Percentiles rank a stretch among this genome's conserved stretches.
Conservation (phyloP, 768 basidiomycete genomes). For the Leucosporidium creatinivorum region DNA sequence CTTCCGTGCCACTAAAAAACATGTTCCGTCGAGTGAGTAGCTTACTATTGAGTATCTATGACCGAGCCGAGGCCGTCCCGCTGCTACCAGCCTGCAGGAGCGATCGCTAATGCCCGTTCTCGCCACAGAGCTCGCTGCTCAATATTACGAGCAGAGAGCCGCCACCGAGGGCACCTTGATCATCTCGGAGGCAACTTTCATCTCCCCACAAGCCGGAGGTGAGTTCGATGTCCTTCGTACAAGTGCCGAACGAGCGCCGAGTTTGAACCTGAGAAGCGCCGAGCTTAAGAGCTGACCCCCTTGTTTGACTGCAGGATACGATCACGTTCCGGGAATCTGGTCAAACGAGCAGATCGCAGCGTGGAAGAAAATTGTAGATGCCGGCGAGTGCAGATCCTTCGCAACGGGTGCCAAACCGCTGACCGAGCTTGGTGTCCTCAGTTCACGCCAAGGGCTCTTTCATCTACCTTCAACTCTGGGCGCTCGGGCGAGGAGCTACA, state of each 20-base stretch:
- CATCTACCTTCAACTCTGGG: slow-evolving; percentile 57
- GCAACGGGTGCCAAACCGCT: no score
- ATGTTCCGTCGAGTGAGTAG: no score
- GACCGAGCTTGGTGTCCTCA: not conserved
- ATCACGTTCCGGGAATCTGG: slow-evolving; percentile 59
- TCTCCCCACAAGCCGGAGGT: slow-evolving; percentile 40
- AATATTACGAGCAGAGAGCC: slow-evolving; percentile 37
- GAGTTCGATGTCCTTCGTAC: not conserved
- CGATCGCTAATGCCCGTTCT: no score
- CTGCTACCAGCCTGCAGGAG: no score
- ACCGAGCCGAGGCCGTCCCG: no score
- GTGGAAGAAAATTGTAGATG: slow-evolving; percentile 57
- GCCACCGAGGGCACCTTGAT: slow-evolving; percentile 49
- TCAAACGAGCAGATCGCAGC: slow-evolving; percentile 52
- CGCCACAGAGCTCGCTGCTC: not conserved
- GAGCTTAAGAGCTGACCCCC: no score
- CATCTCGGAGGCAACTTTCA: slow-evolving; percentile 50
- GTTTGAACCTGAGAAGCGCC: no score
- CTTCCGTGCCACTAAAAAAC: no score
- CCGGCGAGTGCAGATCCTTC: slow-evolving; percentile 49
- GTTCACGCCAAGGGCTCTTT: slow-evolving; percentile 54
- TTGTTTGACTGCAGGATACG: slow-evolving; percentile 15
- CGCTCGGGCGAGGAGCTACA: slow-evolving; percentile 46
- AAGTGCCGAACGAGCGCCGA: no score
- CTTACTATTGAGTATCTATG: no score